Conservation (phyloP, 257 asterid species). For the Forsythia viridissima region DNA sequence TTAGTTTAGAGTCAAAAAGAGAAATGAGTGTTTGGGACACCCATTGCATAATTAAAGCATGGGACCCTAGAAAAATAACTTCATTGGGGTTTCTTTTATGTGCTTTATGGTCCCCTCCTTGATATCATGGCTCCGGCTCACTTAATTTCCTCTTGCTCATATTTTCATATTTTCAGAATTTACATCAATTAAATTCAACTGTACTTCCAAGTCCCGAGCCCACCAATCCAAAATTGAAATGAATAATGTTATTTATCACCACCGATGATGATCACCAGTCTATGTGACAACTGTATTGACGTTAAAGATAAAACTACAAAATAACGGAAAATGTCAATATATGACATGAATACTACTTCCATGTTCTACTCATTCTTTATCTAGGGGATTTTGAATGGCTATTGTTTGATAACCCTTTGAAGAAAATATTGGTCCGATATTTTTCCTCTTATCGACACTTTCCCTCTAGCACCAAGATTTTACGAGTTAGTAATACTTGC, state of each 20-base stretch:
- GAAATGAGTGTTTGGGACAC: conserved; percentile 17
- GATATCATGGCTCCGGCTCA: conserved; percentile 16
- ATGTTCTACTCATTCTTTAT: neutral
- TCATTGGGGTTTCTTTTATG: neutral
- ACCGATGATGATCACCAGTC: too few species aligned
- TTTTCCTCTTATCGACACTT: neutral
- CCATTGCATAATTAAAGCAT: conserved; percentile 19
- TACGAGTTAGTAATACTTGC: too few species aligned
- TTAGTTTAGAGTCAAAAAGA: conserved; percentile 24
- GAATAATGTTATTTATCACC: too few species aligned
- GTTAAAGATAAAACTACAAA: too few species aligned
- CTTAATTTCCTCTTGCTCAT: neutral
- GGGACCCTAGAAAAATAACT: neutral
- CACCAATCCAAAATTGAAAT: neutral
- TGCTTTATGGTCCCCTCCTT: conserved; percentile 4
- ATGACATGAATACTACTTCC: too few species aligned
- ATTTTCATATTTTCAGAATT: neutral
- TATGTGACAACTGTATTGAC: too few species aligned
- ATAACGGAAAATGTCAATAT: too few species aligned
- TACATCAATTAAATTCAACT: neutral
- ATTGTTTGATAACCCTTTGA: too few species aligned
- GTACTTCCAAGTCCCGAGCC: neutral
- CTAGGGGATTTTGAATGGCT: neutral
- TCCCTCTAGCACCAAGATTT: too few species aligned
- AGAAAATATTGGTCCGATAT: too few species aligned